Evolutionary conservation across 2,329 filamentous ascomycete genomes (phyloP), one percentile per base, ranked within the genome.

Genomic region (Botrytis fragariae): DNA sequence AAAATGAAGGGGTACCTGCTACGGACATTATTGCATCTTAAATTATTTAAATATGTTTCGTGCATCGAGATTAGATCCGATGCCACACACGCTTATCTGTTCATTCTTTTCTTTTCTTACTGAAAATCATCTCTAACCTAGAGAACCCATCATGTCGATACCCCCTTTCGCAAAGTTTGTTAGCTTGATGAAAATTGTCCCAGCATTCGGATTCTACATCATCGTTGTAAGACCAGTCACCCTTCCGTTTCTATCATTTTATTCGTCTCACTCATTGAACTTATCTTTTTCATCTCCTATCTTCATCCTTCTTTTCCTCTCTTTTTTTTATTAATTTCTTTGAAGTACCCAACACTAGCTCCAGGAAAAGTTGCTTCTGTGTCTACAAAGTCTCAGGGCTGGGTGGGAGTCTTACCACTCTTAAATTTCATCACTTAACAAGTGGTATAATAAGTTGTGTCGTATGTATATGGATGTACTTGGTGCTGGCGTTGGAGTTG

Each of bases 351-450:
- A 45, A 45, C 7, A 4, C 6, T 3, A 57, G 12, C 51, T 57
- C 3, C 3, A 18, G n/a, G 14, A 29, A 57, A 8, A 1, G n/a
- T 18, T 2, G 51, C 16, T 29, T 18, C 12, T 6, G 5, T n/a
- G 25, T 12, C 10, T 20, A n/a, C 4, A n/a, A 25, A 16, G 25
- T 25, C 48, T n/a, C 48, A 3, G 25, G 22, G n/a, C 12, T 54
- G 25, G 4, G 25, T 54, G 25, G 4, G 25, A n/a, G 4, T 16
- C 12, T 1, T 7, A 16, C 3, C 1, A n/a, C 3, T n/a, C 12
- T 7, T n/a, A 1, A 7, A 7, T 1, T n/a, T n/a, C 1, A n/a
- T 16, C 25, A 16, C 25, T n/a, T 3, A 9, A 57, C n/a, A 7
- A 8, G 51, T 29, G n/a, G 16, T 57, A 9, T 29, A 3, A n/a